A percentile compares a stretch with the other conserved stretches of the same genome.
These are phyloP conservation scores for Triticum monococcum DNA, from an alignment of 176 grass and related monocot genomes.

Conservation along the genomic window DNA sequence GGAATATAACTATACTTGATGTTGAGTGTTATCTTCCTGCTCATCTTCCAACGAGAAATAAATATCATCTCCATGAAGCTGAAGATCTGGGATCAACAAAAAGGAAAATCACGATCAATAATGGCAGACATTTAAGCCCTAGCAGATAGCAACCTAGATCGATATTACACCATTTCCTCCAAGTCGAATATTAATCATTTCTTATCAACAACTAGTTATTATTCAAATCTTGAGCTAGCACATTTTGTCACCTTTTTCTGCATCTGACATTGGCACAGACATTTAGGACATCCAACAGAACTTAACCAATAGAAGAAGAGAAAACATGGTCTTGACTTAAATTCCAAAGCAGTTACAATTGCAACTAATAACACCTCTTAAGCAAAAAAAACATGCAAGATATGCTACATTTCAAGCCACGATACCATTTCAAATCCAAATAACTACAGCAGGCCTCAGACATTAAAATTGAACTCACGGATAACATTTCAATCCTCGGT, in stretches of 20 bases:
- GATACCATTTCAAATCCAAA: not conserved
- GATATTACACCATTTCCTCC: not conserved
- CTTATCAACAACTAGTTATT: not conserved
- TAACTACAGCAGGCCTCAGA: not conserved
- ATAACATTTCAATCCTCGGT: not conserved
- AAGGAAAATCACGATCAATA: not conserved
- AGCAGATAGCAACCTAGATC: not conserved
- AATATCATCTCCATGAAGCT: conserved; percentile 94
- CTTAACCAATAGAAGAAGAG: not conserved
- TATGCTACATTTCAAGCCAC: too few relatives aligned
- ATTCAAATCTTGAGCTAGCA: not conserved
- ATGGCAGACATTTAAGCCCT: not conserved
- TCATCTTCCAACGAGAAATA: conserved; percentile 94
- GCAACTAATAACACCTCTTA: not conserved
- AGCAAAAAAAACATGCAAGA: not conserved
- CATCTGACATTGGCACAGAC: not conserved
- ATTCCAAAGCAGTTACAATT: not conserved
- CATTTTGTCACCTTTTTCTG: not conserved
- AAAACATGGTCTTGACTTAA: not conserved
- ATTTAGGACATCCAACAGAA: not conserved
- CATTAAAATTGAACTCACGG: not conserved
- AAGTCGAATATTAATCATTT: conserved; percentile 14
- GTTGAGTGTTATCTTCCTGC: conserved; percentile 66
- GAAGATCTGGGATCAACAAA: conserved; percentile 73
- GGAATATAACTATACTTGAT: conserved; percentile 65